Base-by-base conservation (phyloP, 2,329 filamentous ascomycete genomes). In the Epicoccum sorghinum region DNA sequence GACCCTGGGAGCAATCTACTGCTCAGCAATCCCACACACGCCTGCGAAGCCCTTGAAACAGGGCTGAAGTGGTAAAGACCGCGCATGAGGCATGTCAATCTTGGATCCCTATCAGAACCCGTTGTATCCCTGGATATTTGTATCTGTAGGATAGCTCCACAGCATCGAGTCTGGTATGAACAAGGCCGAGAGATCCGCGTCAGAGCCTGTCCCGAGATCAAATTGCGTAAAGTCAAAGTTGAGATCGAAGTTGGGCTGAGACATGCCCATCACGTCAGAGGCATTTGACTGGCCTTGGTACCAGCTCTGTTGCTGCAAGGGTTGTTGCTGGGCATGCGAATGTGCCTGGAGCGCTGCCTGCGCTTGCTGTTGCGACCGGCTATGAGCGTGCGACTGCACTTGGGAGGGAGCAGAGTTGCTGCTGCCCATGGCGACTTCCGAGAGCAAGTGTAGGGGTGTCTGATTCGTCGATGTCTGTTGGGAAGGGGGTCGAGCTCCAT, bases 391-490 rank as follows among this genome's bases (percentile, higher is more conserved):
- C 29, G 57, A 29, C 22, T 54, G 48, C 4, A 50, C n/a, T 40
- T 59, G 46, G 1, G 52, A 33, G 6, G 59, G 12, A 47, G 50
- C 29, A n/a, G 56, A 58, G 45, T 59, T 68, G 46, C 66, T 71
- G 56, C 65, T 72, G 7, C 70, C 66, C 70, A 73, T 73, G 7
- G 74, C 74, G n/a, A 75, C 74, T 60, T 76, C 73, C 4, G 73
- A 75, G 7, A 75, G 64, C 23, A 75, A 65, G 48, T 75, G 73
- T 6, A 75, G 65, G 7, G 72, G 72, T 1, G 72, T 75, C 53
- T 75, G 73, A 29, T 67, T 73, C 1, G 64, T 46, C 8, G 71
- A 63, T n/a, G 64, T 61, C 30, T 67, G 69, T 10, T 59, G 57
- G n/a, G 67, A 60, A 13, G 61, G 57, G 14, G 59, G 39, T 7